Evolutionary conservation across 1,284 basidiomycete species (phyloP), one percentile per base, ranked within the genome.

Genomic region (Meira miltonrushii): DNA sequence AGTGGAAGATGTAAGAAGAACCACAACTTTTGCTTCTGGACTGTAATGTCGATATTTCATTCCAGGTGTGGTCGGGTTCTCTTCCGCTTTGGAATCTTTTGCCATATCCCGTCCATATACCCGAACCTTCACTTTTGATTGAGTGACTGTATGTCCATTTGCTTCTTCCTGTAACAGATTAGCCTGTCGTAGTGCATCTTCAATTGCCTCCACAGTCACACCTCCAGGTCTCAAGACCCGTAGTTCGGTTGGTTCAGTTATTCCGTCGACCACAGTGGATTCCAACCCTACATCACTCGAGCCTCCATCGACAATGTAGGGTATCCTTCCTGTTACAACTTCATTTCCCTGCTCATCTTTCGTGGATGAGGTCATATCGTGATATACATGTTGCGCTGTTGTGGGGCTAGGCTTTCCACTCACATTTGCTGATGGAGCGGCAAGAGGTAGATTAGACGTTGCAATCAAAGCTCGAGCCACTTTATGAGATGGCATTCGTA

Each of bases 1-100:
- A 54, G 1, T 62, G 38, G 17, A 25, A 25, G 23, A 44, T 25
- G 43, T 17, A 0, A 70, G 55, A 40, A 71, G 57, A 54, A 75
- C 60, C 0, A 74, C 54, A 0, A 78, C 75, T 5, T 64, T 59
- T 1, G 75, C 74, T 0, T 70, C 82, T 1, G 94, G 94, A 25
- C 92, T 89, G 78, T 99, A 99, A 80, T 99, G 95, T 54, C 89
- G 85, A 79, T 99, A 99, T 80, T 99, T 99, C 93, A 97, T 96
- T n/a, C 95, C 95, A 0, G 95, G 95, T 0, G 95, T 98, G 1
- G 91, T 93, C 1, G 94, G 94, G 28, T 73, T 68, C 37, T 57
- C 59, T 48, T 75, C 72, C 37, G 65, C 58, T 28, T 62, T 56
- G 1, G 43, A 50, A 41, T 67, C 69, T 9, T 69, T 61, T 37